Percentiles rank a stretch among this genome's conserved stretches.
These are phyloP conservation scores for Colletotrichum brevisporum DNA, from an alignment of 2,329 filamentous ascomycete species.

Conservation along the genomic window DNA sequence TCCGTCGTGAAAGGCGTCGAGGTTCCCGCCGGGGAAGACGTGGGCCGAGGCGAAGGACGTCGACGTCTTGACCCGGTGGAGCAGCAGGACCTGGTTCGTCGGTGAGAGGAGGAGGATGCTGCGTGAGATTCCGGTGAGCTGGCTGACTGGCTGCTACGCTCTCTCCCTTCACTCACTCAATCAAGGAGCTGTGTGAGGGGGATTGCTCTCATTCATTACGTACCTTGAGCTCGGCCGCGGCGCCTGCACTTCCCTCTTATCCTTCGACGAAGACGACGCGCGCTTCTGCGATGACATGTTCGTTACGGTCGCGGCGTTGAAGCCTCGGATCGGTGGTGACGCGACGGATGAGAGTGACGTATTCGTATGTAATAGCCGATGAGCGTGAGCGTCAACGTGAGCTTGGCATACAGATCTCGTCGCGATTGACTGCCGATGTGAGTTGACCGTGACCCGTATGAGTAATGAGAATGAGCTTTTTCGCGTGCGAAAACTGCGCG, in stretches of 20 bases:
- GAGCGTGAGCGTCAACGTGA: neutral
- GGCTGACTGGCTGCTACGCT: neutral
- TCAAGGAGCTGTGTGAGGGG: no score
- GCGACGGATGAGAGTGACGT: conserved; percentile 11
- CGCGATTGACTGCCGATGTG: neutral
- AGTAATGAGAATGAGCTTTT: neutral
- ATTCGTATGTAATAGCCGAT: conserved; percentile 1
- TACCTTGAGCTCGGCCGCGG: conserved; percentile 77
- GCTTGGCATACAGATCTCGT: conserved; percentile 10
- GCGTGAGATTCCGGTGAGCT: conserved; percentile 23
- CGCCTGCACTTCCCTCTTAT: conserved; percentile 49
- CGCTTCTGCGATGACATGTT: conserved; percentile 35
- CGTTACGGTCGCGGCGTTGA: neutral
- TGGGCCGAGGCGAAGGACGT: conserved; percentile 91
- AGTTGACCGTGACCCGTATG: neutral
- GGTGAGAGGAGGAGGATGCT: conserved; percentile 85
- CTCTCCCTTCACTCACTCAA: no score
- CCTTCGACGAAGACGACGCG: conserved; percentile 37
- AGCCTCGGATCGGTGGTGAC: neutral
- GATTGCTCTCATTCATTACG: no score
- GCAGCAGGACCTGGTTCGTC: conserved; percentile 86
- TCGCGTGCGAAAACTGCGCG: conserved; percentile 2
- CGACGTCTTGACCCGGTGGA: conserved; percentile 87
- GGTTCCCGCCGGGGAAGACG: conserved; percentile 93
- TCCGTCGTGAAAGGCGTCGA: conserved; percentile 84